These are phyloP conservation scores for Penicillium daleae DNA, from an alignment of 495 filamentous ascomycete genomes.

Conservation along the genomic window DNA sequence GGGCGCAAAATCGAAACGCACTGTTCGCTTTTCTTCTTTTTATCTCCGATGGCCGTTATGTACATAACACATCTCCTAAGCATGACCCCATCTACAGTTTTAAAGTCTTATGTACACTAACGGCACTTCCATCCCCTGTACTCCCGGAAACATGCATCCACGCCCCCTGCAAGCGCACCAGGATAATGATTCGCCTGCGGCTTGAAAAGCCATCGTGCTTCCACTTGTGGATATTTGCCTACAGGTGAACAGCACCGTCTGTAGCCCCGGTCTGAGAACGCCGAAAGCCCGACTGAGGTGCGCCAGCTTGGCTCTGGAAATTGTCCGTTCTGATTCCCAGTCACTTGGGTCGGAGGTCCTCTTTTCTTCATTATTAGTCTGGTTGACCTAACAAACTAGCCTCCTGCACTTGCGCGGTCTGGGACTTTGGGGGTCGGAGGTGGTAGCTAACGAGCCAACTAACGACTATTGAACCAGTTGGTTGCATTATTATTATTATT, in stretches of 20 bases:
- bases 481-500: background rate
- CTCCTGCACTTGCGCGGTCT: background rate
- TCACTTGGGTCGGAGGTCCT: background rate
- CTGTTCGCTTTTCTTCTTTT: background rate
- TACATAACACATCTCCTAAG: background rate
- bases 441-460: background rate
- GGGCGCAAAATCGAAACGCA: background rate
- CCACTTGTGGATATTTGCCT: background rate
- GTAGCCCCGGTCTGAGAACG: background rate
- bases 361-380: background rate
- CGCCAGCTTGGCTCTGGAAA: background rate
- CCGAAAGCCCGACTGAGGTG: background rate
- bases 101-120: background rate
- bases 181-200: background rate
- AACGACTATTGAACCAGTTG: background rate
- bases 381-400: background rate
- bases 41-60: constrained; percentile 2
- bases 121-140: constrained; percentile 1
- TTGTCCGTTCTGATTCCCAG: background rate
- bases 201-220: background rate
- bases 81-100: background rate
- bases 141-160: constrained; percentile 1
- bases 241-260: background rate
- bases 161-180: background rate
- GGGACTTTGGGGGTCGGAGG: background rate